These are phyloP conservation scores for Colletotrichum lentis DNA, from an alignment of 2,329 filamentous ascomycete species.

Conservation along the genomic window DNA sequence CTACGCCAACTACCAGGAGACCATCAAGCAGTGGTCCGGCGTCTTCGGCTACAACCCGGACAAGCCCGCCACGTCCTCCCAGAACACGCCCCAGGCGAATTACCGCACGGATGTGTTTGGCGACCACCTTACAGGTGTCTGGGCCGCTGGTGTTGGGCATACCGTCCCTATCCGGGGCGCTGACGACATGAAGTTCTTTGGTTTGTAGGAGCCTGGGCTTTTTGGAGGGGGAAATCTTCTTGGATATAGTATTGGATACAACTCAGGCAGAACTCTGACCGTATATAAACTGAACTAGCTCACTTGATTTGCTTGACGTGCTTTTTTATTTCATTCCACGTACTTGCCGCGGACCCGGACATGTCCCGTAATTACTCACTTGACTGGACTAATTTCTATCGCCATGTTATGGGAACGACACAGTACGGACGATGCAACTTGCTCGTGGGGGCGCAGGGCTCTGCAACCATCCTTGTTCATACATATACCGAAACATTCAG, in stretches of 20 bases:
- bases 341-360: too few species aligned
- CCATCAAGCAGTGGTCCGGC: slow-evolving; percentile 64
- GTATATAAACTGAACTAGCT: neutral
- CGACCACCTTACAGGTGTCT: slow-evolving; percentile 42
- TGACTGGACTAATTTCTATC: too few species aligned
- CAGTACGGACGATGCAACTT: too few species aligned
- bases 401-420: too few species aligned
- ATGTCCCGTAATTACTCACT: too few species aligned
- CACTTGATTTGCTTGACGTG: too few species aligned
- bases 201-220: slow-evolving; percentile 6
- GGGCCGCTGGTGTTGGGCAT: slow-evolving; percentile 44
- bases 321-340: too few species aligned
- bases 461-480: too few species aligned
- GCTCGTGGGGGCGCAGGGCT: too few species aligned
- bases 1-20: slow-evolving; percentile 65
- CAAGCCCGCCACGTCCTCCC: slow-evolving; percentile 43
- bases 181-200: slow-evolving; percentile 37
- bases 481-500: too few species aligned
- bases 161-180: slow-evolving; percentile 34
- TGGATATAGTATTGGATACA: slow-evolving; percentile 10
- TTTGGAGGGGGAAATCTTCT: neutral
- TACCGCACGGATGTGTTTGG: slow-evolving; percentile 54
- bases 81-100: slow-evolving; percentile 49
- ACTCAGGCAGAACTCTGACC: neutral
- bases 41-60: slow-evolving; percentile 54